phyloP scores from a whole-genome alignment of 345 rosid species.

The Odontarrhena argentea region DNA sequence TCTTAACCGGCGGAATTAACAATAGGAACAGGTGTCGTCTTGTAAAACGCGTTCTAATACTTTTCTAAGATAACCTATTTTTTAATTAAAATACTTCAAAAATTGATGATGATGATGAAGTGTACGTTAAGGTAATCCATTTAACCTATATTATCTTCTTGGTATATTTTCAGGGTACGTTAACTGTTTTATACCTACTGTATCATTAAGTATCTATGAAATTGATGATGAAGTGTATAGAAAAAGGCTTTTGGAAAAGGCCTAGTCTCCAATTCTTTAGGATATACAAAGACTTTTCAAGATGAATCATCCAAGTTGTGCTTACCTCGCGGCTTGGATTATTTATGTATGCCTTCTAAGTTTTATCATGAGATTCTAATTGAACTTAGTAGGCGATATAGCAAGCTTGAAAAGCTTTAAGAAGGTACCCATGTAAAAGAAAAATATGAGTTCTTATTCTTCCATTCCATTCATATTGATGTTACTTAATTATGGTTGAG shows the following conservation, averaged over 20 bases:
- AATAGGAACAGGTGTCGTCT: too few relatives aligned
- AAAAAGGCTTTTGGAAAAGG: slow-evolving; percentile 30
- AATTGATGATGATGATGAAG: too few relatives aligned
- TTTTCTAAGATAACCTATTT: too few relatives aligned
- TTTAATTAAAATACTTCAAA: too few relatives aligned
- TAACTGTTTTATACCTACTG: slow-evolving; percentile 18
- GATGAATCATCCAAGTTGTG: neutral
- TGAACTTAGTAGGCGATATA: neutral
- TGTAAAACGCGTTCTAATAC: too few relatives aligned
- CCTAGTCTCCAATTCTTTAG: slow-evolving; percentile 35
- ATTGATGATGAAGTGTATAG: neutral
- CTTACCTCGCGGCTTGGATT: slow-evolving; percentile 23
- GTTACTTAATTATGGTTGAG: too few relatives aligned
- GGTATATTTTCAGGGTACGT: slow-evolving; percentile 25
- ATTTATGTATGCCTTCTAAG: slow-evolving; percentile 36
- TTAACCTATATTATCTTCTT: neutral
- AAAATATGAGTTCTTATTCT: too few relatives aligned
- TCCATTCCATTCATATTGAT: too few relatives aligned
- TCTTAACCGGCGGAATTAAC: too few relatives aligned
- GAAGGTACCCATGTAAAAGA: neutral
- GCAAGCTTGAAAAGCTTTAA: too few relatives aligned
- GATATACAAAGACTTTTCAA: slow-evolving; percentile 23
- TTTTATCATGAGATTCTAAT: slow-evolving; percentile 25
- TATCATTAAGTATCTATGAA: slow-evolving; percentile 14
- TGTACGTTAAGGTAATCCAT: too few relatives aligned